These are phyloP conservation scores for Omphalotus olearius DNA, from an alignment of 1,284 basidiomycete species.

Conservation along the genomic window DNA sequence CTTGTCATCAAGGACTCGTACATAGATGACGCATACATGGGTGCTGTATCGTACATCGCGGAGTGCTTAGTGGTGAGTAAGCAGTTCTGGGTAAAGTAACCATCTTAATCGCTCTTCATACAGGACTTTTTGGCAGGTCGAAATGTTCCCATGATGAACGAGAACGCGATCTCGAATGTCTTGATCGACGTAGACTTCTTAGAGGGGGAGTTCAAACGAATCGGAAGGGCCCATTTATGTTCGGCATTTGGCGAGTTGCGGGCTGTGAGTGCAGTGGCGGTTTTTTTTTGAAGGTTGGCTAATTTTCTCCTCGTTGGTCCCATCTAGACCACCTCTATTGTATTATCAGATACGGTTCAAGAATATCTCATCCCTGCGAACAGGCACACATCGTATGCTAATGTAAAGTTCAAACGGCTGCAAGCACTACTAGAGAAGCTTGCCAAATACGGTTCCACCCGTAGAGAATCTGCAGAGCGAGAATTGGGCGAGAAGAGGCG, in stretches of 20 bases:
- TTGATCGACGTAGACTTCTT: slow-evolving; percentile 82
- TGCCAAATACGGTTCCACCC: slow-evolving; percentile 59
- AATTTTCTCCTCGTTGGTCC: slow-evolving; percentile 13
- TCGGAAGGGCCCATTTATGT: slow-evolving; percentile 66
- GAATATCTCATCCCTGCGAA: slow-evolving; percentile 76
- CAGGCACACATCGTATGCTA: slow-evolving; percentile 69
- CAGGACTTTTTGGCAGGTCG: slow-evolving; percentile 79
- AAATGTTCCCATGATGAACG: slow-evolving; percentile 81
- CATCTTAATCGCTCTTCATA: slow-evolving; percentile 3
- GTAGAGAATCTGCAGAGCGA: slow-evolving; percentile 51
- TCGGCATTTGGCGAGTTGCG: slow-evolving; percentile 82
- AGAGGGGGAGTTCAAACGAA: slow-evolving; percentile 74
- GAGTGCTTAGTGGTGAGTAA: slow-evolving; percentile 77
- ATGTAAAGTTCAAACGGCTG: slow-evolving; percentile 72
- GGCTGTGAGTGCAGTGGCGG: slow-evolving; percentile 47
- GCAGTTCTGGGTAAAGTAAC: neutral
- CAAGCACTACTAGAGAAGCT: slow-evolving; percentile 80
- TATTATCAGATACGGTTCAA: slow-evolving; percentile 69
- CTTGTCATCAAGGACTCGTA: slow-evolving; percentile 79
- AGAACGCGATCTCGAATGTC: slow-evolving; percentile 82
- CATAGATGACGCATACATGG: slow-evolving; percentile 86
- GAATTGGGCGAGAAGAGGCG: slow-evolving; percentile 69
- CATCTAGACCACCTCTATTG: slow-evolving; percentile 71
- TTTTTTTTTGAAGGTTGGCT: slow-evolving; percentile 8
- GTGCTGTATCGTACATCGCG: slow-evolving; percentile 83